Evolutionary conservation across 2,329 filamentous ascomycete species (phyloP), one percentile per base, ranked within the genome.

Genomic region (Xylariales sp.): DNA sequence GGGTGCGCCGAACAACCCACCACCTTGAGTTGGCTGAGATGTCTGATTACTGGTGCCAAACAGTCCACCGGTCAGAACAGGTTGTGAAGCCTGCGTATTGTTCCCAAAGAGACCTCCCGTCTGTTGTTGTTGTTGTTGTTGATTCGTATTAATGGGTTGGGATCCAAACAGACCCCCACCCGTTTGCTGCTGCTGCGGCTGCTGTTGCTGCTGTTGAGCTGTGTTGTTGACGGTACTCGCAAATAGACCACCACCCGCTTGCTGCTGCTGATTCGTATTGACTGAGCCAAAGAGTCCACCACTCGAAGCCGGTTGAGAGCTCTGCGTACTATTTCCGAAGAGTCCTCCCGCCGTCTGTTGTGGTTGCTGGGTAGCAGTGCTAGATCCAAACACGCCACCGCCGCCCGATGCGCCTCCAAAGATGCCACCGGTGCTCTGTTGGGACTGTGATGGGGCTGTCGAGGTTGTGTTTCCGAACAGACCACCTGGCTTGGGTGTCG

Each of bases 391-490:
- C 3, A 42, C 21, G 31, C 14, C 49, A 42, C 31, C 43, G 40
- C 31, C 52, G 15, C 24, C 24, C n/a, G 25, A 15, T 29, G 25
- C 6, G n/a, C 25, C 24, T 15, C 22, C 16, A 9, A 27, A 15
- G n/a, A n/a, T n/a, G n/a, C n/a, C n/a, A n/a, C n/a, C n/a, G n/a
- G n/a, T n/a, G n/a, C n/a, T n/a, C 18, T 31, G 25, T 27, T 53
- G 7, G 19, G 49, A 46, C 39, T 54, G 50, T 2, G 43, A 43
- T 34, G 43, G 48, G 45, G 51, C 43, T 24, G 43, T 41, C 38
- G 47, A 42, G 15, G 38, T 27, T 3, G 49, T 40, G 34, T 24
- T 41, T 31, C 53, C 58, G 43, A 59, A 59, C 5, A 60, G 44
- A 15, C 56, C 50, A 9, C 49, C 50, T 28, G 39, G 21, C 46